Evolutionary conservation across 257 asterid genomes (phyloP), one percentile per base, ranked within the genome.

Genomic region (Asclepias syriaca): DNA sequence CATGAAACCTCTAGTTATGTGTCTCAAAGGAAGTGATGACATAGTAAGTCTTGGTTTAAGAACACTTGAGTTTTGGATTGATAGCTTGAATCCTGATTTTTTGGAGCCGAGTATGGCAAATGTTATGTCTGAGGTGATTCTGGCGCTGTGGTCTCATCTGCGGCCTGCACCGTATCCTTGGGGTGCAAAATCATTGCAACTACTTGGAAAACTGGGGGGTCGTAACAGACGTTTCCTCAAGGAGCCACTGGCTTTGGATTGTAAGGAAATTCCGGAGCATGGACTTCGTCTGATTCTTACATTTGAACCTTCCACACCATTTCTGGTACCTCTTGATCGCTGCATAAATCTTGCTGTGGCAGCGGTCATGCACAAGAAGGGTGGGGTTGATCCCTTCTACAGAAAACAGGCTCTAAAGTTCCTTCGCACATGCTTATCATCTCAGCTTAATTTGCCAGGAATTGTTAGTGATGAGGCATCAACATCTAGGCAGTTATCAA

Each of bases 21-120:
- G 96, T 82, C 97, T 95, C 70, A 92, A 83, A 85, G 99, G 96
- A 79, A 90, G 87, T 79, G 98, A 92, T 80, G 99, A 92, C 69
- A 87, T 95, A 37, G 90, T 92, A 76, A 92, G 88, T 85, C 93
- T 88, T 69, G 96, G 98, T 82, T 83, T 95, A 78, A 90, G 98
- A 81, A 95, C 99, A 66, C 98, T 95, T 69, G 99, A 95, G 81
- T 95, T 95, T 87, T 95, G 99, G 99, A 91, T 95, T 75, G 99
- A 95, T 83, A 95, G 99, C 88, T 85, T 95, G 85, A 95, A 95
- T 82, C 99, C 99, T 80, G 99, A 95, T 78, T 95, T 95, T 80
- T 78, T 95, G 78, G 99, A 95, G 84, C 99, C 99, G 69, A 95
- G 98, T 81, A 95, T 95, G 99, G 99, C 99, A 71, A 95, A 90